Conservation (phyloP, 2,329 filamentous ascomycete genomes). For the Venturia pyrina region DNA sequence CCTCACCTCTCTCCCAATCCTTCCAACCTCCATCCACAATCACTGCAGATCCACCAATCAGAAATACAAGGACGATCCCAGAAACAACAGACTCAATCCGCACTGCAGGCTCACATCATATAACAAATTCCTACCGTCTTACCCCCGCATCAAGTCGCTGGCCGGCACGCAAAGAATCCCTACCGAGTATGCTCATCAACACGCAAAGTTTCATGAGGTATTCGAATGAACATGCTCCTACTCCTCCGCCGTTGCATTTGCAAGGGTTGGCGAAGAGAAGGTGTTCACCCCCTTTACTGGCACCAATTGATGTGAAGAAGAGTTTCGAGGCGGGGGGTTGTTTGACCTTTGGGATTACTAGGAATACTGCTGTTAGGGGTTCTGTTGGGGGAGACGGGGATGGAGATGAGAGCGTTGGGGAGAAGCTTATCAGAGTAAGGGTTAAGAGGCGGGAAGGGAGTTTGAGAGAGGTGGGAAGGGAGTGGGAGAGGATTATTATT, state of each 20-base stretch:
- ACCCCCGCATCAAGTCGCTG: neutral
- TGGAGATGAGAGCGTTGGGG: neutral
- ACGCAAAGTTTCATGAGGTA: neutral
- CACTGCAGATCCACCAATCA: neutral
- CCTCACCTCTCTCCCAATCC: neutral
- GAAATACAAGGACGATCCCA: neutral
- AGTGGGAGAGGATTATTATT: neutral
- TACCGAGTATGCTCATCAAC: neutral
- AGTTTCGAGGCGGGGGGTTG: neutral
- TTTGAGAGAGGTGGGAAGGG: neutral
- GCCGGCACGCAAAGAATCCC: neutral
- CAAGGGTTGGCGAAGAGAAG: neutral
- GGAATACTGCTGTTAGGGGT: neutral
- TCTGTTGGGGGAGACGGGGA: neutral
- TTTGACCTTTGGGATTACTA: neutral
- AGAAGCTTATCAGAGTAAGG: neutral
- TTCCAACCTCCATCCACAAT: neutral
- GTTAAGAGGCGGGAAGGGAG: neutral
- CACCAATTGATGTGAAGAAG: neutral
- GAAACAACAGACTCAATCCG: neutral
- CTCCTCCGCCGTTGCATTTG: conserved; percentile 9
- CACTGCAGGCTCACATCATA: neutral
- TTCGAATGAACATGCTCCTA: conserved; percentile 14
- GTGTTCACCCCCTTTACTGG: neutral
- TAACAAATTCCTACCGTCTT: neutral